Conservation (phyloP, 805 yeast species). For the Kurtzmaniella cleridarum region DNA sequence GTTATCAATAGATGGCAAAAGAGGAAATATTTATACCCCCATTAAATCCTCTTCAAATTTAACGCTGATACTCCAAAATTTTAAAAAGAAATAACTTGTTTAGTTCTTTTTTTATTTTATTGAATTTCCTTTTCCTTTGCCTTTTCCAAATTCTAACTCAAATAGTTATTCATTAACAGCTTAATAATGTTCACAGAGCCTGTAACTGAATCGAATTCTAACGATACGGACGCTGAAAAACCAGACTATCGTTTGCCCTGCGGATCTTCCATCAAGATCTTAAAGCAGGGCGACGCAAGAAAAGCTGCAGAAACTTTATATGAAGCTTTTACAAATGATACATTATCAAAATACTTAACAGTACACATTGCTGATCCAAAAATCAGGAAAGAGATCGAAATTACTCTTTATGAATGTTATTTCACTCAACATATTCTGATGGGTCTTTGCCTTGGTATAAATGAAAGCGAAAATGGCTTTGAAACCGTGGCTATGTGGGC, state of each 20-base stretch:
- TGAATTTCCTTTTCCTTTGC: no score
- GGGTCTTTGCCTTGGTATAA: constrained; percentile 47
- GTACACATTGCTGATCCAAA: constrained; percentile 18
- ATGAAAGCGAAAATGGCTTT: constrained; percentile 37
- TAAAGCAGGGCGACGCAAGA: constrained; percentile 16
- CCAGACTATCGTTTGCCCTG: constrained; percentile 1
- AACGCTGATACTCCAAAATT: not conserved
- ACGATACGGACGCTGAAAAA: constrained; percentile 5
- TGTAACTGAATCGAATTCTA: constrained; percentile 4
- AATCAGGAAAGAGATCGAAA: constrained; percentile 21
- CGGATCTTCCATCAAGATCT: constrained; percentile 9
- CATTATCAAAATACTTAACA: constrained; percentile 27
- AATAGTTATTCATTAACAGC: not conserved
- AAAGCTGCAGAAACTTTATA: constrained; percentile 35
- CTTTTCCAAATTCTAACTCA: no score
- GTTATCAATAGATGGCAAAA: not conserved
- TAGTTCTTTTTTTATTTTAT: no score
- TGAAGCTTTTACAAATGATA: constrained; percentile 30
- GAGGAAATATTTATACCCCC: constrained; percentile 1
- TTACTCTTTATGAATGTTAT: constrained; percentile 45
- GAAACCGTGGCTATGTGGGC: constrained; percentile 56
- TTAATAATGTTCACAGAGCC: not conserved
- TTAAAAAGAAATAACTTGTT: no score
- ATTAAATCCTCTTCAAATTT: not conserved
- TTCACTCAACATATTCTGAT: constrained; percentile 44